Base-by-base conservation (phyloP, 2,329 filamentous ascomycete species). In the Trichoderma pleuroti region DNA sequence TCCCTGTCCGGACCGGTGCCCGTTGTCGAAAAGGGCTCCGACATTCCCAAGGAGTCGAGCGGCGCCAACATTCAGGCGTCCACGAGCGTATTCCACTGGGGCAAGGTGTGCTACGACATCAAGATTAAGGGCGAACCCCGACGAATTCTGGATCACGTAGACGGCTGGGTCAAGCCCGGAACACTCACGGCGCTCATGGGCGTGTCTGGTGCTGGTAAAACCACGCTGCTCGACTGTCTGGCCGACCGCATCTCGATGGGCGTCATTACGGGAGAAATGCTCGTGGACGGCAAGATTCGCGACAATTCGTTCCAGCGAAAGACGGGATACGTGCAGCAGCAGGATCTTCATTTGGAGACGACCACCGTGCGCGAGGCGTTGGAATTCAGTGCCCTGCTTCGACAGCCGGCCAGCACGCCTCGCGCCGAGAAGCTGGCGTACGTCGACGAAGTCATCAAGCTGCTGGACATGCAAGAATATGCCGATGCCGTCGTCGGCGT, bases 81-180 rank as follows among this genome's bases (percentile, higher is more conserved):
- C 18, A 68, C 66, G 5, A 68, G 66, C 6, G 56, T 68, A 4
- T 68, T 68, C 28, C 68, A 64, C 49, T 93, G 91, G 91, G 84
- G 87, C 72, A 84, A 92, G 71, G 88, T 93, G 2, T 91, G 89
- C 80, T 93, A 93, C 76, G 90, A 93, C 72, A 91, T 93, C 78
- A 88, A 89, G 76, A 91, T 93, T 78, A 81, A 80, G 68, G 91
- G 91, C 75, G 87, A 92, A 73, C 80, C 83, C 0, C 84, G 91
- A 39, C 86, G 90, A 11, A 90, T 94, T 75, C 82, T 93, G 28
- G 88, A 93, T 72, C 82, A 91, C 64, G 90, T 93, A 3, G 89
- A 92, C 75, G 91, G 91, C 12, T 93, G 90, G 90, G 90, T 93
- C 66, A 91, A 92, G 78, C 91, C 91, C 1, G 91, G 91, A 65